A percentile compares a stretch with the other conserved stretches of the same genome.
Evolutionary conservation across 2,329 filamentous ascomycete genomes (phyloP).

Genomic region (Calonectria pseudoturangicola): DNA sequence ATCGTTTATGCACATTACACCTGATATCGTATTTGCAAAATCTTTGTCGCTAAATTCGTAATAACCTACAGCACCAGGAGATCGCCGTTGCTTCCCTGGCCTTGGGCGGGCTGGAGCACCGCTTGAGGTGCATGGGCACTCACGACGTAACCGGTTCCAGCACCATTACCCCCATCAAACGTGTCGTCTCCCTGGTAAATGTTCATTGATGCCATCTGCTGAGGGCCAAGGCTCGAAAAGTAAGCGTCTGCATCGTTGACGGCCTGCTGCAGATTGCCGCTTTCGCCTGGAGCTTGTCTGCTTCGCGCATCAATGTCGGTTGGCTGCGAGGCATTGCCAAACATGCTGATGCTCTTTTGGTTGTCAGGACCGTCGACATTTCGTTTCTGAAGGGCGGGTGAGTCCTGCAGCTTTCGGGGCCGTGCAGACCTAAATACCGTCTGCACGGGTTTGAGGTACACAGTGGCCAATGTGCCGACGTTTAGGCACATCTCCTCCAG

Average conservation of each 20-base stretch:
- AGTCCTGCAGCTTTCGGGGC: conserved; percentile 85
- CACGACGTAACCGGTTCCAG: conserved; percentile 79
- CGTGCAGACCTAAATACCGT: conserved; percentile 95
- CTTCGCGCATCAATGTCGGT: conserved; percentile 69
- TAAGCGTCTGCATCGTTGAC: conserved; percentile 92
- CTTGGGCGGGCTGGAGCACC: conserved; percentile 81
- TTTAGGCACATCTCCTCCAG: conserved; percentile 98
- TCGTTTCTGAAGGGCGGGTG: conserved; percentile 88
- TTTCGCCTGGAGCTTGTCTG: conserved; percentile 53
- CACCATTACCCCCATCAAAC: conserved; percentile 75
- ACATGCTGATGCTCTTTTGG: conserved; percentile 77
- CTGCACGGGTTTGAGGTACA: conserved; percentile 98
- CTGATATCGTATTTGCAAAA: conserved; percentile 39
- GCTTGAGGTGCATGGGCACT: conserved; percentile 88
- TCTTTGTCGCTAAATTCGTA: conserved; percentile 46
- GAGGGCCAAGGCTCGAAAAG: conserved; percentile 85
- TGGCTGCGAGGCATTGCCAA: conserved; percentile 72
- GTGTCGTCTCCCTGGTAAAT: conserved; percentile 78
- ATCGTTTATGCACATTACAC: conserved; percentile 32
- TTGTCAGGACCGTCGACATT: conserved; percentile 73
- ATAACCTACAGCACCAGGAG: conserved; percentile 76
- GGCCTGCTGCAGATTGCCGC: conserved; percentile 78
- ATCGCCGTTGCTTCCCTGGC: conserved; percentile 80
- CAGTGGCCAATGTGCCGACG: conserved; percentile 95
- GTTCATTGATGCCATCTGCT: conserved; percentile 83